Percentiles rank a stretch among this genome's conserved stretches.
Conservation (phyloP, 2,329 filamentous ascomycete species). For the Bipolaris zeicola region DNA sequence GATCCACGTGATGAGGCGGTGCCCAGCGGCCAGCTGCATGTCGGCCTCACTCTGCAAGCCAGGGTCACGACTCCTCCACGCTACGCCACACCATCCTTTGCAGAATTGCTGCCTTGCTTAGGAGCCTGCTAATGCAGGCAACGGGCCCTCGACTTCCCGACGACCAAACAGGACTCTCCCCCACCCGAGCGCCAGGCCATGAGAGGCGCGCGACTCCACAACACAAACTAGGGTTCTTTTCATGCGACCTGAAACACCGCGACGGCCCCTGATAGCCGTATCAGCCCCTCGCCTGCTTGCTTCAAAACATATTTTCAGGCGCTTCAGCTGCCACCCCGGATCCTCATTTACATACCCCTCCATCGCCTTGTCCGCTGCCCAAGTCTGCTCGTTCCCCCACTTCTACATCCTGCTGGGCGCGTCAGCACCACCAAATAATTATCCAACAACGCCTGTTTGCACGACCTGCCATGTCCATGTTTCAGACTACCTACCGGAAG, state of each 20-base stretch:
- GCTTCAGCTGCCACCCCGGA: slow-evolving; percentile 19
- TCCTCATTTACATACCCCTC: slow-evolving; percentile 20
- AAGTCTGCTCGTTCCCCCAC: slow-evolving; percentile 19
- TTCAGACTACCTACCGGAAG: slow-evolving; percentile 38
- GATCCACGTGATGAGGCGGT: slow-evolving; percentile 17
- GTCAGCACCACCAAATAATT: slow-evolving; percentile 10
- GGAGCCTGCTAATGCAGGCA: slow-evolving; percentile 9
- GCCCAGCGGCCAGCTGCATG: not conserved
- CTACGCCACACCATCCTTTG: slow-evolving; percentile 10
- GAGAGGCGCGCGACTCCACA: slow-evolving; percentile 22
- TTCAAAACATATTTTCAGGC: slow-evolving; percentile 39
- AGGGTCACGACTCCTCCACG: slow-evolving; percentile 5
- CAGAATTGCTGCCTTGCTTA: slow-evolving; percentile 11
- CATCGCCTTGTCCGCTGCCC: slow-evolving; percentile 13
- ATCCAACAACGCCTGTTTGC: slow-evolving; percentile 7
- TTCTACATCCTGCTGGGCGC: slow-evolving; percentile 31
- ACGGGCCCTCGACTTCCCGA: slow-evolving; percentile 10
- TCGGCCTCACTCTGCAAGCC: slow-evolving; percentile 4
- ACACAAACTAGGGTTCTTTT: slow-evolving; percentile 22
- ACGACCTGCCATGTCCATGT: slow-evolving; percentile 37
- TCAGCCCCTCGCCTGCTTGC: slow-evolving; percentile 28
- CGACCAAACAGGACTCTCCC: slow-evolving; percentile 6
- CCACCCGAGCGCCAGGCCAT: slow-evolving; percentile 19
- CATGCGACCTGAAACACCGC: slow-evolving; percentile 44
- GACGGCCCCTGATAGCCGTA: slow-evolving; percentile 40